phyloP scores from a whole-genome alignment of 495 filamentous ascomycete species.

The Hypoxylon fuscum region DNA sequence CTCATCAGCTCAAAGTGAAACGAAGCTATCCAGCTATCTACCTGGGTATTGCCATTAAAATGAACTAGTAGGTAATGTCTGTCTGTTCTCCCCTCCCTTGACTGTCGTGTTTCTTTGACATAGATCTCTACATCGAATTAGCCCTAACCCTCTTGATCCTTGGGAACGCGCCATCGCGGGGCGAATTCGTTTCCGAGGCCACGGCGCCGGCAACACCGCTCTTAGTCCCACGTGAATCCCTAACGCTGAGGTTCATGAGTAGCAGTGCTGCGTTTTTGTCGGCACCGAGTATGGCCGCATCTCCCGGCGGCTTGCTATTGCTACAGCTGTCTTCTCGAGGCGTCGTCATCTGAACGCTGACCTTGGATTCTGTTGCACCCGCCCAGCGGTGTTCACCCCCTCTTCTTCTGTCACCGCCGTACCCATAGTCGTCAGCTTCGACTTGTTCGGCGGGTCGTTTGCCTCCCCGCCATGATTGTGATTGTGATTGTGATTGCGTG shows the following conservation, averaged over 20 bases:
- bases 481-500: not conserved
- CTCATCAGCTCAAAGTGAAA: constrained; percentile 14
- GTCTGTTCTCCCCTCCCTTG: not conserved
- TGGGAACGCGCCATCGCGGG: constrained; percentile 22
- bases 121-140: constrained; percentile 45
- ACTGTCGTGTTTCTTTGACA: not conserved
- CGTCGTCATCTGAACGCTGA: not conserved
- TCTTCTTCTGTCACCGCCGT: constrained; percentile 1
- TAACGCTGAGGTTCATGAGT: constrained; percentile 63
- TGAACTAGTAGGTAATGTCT: not conserved
- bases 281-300: constrained; percentile 21
- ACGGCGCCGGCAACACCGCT: constrained; percentile 12
- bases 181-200: constrained; percentile 15
- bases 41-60: not conserved
- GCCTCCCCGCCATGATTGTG: constrained; percentile 17
- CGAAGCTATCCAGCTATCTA: constrained; percentile 3
- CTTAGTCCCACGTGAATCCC: constrained; percentile 44
- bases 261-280: constrained; percentile 67
- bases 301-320: constrained; percentile 13
- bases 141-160: constrained; percentile 50
- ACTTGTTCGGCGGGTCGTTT: constrained; percentile 34
- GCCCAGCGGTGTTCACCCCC: not conserved
- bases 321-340: constrained; percentile 1
- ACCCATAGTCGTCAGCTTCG: constrained; percentile 33
- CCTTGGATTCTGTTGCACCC: not conserved